These are phyloP conservation scores for Backusella tarrabulga DNA, from an alignment of 192 early-diverging fungal species.

Conservation along the genomic window DNA sequence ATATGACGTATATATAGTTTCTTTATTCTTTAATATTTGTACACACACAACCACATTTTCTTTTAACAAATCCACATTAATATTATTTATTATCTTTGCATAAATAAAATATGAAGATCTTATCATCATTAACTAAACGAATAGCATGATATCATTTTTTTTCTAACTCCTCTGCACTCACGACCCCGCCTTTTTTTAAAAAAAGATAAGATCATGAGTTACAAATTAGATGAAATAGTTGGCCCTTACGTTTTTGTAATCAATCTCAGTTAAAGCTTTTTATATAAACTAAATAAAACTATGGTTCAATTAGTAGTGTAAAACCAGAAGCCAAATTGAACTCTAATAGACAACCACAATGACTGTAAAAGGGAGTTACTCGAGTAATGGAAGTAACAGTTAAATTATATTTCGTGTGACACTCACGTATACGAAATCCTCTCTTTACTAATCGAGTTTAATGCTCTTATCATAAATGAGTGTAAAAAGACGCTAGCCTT, in stretches of 20 bases:
- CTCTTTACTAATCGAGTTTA: neutral
- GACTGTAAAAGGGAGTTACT: neutral
- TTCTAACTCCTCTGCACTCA: neutral
- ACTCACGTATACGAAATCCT: neutral
- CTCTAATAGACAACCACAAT: neutral
- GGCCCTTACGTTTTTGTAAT: neutral
- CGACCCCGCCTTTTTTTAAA: neutral
- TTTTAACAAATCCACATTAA: neutral
- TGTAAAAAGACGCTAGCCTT: neutral
- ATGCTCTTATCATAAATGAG: neutral
- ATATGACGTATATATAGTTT: constrained; percentile 1
- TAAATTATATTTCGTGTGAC: constrained; percentile 1
- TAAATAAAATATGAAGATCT: constrained; percentile 10
- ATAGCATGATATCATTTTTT: neutral
- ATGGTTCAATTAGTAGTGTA: neutral
- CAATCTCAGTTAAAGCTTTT: neutral
- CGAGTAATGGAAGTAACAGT: neutral
- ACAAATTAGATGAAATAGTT: neutral
- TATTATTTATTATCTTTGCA: neutral
- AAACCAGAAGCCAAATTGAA: neutral
- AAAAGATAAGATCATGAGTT: constrained; percentile 7
- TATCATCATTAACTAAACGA: neutral
- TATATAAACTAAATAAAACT: neutral
- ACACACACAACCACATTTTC: neutral
- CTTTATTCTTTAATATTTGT: constrained; percentile 3